A percentile compares a stretch with the other conserved stretches of the same genome.
Evolutionary conservation across 768 basidiomycete genomes (phyloP).

Genomic region (Leccinellum albellum): DNA sequence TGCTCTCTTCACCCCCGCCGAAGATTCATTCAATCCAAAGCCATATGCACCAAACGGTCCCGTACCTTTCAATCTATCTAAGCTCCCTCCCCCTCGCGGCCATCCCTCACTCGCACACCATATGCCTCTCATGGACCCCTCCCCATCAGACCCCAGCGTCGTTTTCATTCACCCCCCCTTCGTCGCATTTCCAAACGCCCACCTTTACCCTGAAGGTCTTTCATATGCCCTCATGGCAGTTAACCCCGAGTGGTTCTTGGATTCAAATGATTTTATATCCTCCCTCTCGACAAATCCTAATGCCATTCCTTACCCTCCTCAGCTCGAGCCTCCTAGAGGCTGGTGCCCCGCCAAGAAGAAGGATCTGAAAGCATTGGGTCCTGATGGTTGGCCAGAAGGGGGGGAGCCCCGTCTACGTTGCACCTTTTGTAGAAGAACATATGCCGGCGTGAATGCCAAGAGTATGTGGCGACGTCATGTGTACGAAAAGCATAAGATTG

Average conservation of each 20-base stretch:
- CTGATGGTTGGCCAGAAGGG: constrained; percentile 75
- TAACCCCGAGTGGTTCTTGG: constrained; percentile 79
- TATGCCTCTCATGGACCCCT: constrained; percentile 62
- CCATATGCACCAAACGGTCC: constrained; percentile 51
- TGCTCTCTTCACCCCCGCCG: constrained; percentile 60
- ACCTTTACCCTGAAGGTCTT: constrained; percentile 61
- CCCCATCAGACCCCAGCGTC: constrained; percentile 58
- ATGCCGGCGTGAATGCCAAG: constrained; percentile 84
- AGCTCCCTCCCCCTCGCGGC: constrained; percentile 28
- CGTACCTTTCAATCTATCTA: constrained; percentile 19
- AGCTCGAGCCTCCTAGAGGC: constrained; percentile 78
- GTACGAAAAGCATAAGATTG: constrained; percentile 86
- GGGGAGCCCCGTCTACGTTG: constrained; percentile 77
- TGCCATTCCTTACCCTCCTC: constrained; percentile 68
- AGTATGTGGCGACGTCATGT: constrained; percentile 91
- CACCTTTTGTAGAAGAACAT: constrained; percentile 80
- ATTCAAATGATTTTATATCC: constrained; percentile 59
- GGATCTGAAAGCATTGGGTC: constrained; percentile 63
- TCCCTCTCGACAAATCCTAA: constrained; percentile 41
- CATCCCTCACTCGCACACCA: constrained; percentile 39
- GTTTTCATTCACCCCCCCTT: constrained; percentile 78
- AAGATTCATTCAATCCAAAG: constrained; percentile 60
- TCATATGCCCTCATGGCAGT: constrained; percentile 69
- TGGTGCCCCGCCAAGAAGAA: constrained; percentile 88
- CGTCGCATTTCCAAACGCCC: constrained; percentile 57